A percentile compares a stretch with the other conserved stretches of the same genome.
phyloP scores from a whole-genome alignment of 257 asterid genomes.

The Solanum sparsipilum region DNA sequence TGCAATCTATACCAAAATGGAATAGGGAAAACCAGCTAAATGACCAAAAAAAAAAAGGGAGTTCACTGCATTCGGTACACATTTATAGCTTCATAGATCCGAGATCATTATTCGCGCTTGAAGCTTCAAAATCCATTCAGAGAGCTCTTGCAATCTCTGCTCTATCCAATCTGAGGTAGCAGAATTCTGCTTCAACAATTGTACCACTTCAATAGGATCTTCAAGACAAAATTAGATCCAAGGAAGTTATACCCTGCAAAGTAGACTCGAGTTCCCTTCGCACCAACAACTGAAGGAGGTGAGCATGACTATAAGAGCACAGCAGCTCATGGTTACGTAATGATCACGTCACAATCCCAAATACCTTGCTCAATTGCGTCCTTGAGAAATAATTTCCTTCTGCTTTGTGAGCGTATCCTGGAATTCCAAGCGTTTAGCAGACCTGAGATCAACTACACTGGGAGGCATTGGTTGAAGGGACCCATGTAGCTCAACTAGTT shows the following conservation, averaged over 20 bases:
- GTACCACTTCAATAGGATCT: not conserved
- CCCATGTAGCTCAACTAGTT: constrained; percentile 72
- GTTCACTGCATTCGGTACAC: not conserved
- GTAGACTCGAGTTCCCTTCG: not conserved
- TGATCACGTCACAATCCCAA: not conserved
- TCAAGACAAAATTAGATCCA: not conserved
- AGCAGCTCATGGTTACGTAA: not conserved
- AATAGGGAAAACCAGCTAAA: not conserved
- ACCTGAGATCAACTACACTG: constrained; percentile 60
- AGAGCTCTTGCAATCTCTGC: not conserved
- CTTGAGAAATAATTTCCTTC: constrained; percentile 7
- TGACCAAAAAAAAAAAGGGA: not conserved
- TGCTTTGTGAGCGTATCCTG: constrained; percentile 26
- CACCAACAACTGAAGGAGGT: not conserved
- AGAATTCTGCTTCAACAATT: not conserved
- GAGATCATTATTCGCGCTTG: not conserved
- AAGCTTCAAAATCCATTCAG: not conserved
- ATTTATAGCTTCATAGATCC: not conserved
- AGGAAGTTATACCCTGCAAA: not conserved
- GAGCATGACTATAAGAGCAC: not conserved
- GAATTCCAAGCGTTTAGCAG: constrained; percentile 29
- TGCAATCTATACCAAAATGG: not conserved
- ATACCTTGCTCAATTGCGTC: not conserved
- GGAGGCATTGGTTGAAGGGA: constrained; percentile 51
- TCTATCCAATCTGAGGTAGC: not conserved